Percentiles rank a stretch among this genome's conserved stretches.
Evolutionary conservation across 768 basidiomycete genomes (phyloP).

Genomic region (Lentinula sp.): DNA sequence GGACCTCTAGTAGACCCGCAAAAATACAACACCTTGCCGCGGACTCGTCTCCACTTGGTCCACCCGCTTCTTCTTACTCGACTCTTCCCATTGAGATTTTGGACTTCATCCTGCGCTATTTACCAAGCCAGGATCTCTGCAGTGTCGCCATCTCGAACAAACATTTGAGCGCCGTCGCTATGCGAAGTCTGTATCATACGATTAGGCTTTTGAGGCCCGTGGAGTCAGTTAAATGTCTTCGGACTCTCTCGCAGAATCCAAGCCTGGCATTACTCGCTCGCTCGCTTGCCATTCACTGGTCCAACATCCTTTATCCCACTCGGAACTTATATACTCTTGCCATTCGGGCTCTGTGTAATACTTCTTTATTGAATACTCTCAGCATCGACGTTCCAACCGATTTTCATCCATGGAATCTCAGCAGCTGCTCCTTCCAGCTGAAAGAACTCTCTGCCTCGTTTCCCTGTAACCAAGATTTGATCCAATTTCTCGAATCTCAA

Average conservation of each 20-base stretch:
- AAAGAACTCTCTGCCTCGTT: slow-evolving; percentile 48
- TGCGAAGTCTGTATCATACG: slow-evolving; percentile 28
- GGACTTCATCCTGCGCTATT: slow-evolving; percentile 21
- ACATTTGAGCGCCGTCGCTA: slow-evolving; percentile 20
- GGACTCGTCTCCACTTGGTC: background rate
- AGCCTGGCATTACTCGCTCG: slow-evolving; percentile 36
- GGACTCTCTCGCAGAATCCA: slow-evolving; percentile 29
- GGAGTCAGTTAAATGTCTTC: slow-evolving; percentile 30
- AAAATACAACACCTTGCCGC: background rate
- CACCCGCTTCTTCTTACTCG: background rate
- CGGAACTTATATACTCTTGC: slow-evolving; percentile 45
- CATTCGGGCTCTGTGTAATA: slow-evolving; percentile 32
- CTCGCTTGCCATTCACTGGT: slow-evolving; percentile 39
- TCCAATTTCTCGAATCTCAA: slow-evolving; percentile 47
- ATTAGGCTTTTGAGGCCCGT: slow-evolving; percentile 26
- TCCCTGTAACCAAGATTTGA: slow-evolving; percentile 42
- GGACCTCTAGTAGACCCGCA: background rate
- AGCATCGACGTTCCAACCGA: slow-evolving; percentile 42
- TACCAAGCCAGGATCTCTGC: slow-evolving; percentile 20
- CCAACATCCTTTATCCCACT: slow-evolving; percentile 24
- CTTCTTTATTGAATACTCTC: slow-evolving; percentile 33
- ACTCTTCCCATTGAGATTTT: slow-evolving; percentile 30
- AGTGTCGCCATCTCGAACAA: slow-evolving; percentile 17
- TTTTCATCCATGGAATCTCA: slow-evolving; percentile 43
- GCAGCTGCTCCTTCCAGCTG: slow-evolving; percentile 36